phyloP scores from a whole-genome alignment of 352 stramenopile genomes.

The Pythium brachiatum region DNA sequence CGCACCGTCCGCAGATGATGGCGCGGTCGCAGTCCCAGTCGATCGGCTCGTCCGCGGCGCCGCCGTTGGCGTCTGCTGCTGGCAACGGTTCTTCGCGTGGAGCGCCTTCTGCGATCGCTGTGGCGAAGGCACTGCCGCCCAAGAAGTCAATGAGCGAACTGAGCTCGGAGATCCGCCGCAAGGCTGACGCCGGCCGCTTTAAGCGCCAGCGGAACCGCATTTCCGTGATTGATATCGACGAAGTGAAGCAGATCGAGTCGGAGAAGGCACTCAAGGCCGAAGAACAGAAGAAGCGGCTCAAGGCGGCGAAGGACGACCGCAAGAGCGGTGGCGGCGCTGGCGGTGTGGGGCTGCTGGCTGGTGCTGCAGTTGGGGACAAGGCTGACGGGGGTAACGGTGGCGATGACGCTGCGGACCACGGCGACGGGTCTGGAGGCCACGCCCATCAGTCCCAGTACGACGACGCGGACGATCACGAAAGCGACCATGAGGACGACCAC shows the following conservation, averaged over 20 bases:
- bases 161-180: constrained; percentile 76
- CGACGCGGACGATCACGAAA: constrained; percentile 19
- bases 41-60: constrained; percentile 11
- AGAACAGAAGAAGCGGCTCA: constrained; percentile 72
- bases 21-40: background rate
- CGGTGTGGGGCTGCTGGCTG: constrained; percentile 14
- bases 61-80: constrained; percentile 11
- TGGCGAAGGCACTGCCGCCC: constrained; percentile 40
- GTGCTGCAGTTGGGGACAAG: constrained; percentile 10
- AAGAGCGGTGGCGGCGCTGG: constrained; percentile 30
- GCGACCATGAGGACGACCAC: constrained; percentile 22
- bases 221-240: constrained; percentile 87
- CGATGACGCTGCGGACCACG: constrained; percentile 1
- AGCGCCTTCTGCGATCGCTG: constrained; percentile 10
- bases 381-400: background rate
- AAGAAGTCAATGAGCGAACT: constrained; percentile 72
- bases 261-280: constrained; percentile 84
- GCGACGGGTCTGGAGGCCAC: background rate
- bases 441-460: constrained; percentile 16
- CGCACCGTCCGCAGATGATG: background rate
- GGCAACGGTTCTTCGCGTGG: background rate
- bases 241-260: constrained; percentile 86
- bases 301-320: constrained; percentile 28
- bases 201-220: constrained; percentile 83
- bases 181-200: constrained; percentile 77